Percentiles rank a stretch among this genome's conserved stretches.
Evolutionary conservation across 2,329 filamentous ascomycete genomes (phyloP).

Genomic region (Xylariaceae sp.): DNA sequence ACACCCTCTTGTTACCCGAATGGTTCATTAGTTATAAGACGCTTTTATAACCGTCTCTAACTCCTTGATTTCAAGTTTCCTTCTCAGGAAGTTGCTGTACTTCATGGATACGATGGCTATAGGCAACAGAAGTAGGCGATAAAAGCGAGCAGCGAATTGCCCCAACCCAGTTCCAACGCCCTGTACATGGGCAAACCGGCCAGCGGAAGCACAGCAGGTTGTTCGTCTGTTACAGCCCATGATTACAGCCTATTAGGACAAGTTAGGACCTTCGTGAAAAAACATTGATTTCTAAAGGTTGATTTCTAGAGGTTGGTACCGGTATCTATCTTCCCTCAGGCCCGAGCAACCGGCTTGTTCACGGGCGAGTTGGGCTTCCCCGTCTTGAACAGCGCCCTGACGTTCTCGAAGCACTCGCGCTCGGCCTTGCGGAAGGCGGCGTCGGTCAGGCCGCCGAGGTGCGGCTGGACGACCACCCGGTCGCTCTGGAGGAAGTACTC

Average conservation of each 20-base stretch:
- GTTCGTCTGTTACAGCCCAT: too few relatives aligned
- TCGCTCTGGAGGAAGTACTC: slow-evolving; percentile 31
- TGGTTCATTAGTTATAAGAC: too few relatives aligned
- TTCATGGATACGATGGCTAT: slow-evolving; percentile 5
- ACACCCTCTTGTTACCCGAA: too few relatives aligned
- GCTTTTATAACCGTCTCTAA: too few relatives aligned
- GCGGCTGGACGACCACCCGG: slow-evolving; percentile 35
- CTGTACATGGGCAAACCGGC: slow-evolving; percentile 14
- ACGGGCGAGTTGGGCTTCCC: slow-evolving; percentile 32
- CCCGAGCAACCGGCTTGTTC: too few relatives aligned
- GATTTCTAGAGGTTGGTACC: too few relatives aligned
- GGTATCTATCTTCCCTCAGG: too few relatives aligned
- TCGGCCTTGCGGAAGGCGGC: slow-evolving; percentile 34
- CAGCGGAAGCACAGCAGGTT: slow-evolving; percentile 11
- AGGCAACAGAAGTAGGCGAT: slow-evolving; percentile 15
- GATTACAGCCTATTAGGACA: too few relatives aligned
- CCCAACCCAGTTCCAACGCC: slow-evolving; percentile 19
- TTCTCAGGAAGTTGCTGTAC: neutral
- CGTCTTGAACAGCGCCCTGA: slow-evolving; percentile 29
- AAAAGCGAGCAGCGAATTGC: slow-evolving; percentile 18
- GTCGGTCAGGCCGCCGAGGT: slow-evolving; percentile 37
- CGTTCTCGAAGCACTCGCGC: slow-evolving; percentile 38
- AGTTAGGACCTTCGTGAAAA: too few relatives aligned
- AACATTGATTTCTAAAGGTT: too few relatives aligned
- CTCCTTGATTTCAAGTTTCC: neutral